Evolutionary conservation across 306 rosid genomes (phyloP).

Genomic region (Gynostemma pentaphyllum): DNA sequence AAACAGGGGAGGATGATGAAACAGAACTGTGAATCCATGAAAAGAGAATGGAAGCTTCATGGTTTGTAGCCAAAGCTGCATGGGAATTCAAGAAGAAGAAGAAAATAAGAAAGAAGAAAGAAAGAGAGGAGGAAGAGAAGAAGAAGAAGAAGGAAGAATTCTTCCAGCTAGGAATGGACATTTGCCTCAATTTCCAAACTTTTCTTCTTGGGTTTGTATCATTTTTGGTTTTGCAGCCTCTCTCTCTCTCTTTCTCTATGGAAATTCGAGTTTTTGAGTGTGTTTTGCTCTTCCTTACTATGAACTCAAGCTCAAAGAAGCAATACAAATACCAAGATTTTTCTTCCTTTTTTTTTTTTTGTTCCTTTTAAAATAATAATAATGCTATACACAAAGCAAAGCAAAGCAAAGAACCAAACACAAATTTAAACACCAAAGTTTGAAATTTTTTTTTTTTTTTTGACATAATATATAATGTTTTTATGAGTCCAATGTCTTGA

Average conservation of each 20-base stretch:
- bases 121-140: neutral
- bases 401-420: neutral
- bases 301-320: slow-evolving; percentile 29
- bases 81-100: slow-evolving; percentile 21
- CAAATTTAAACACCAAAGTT: neutral
- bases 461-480: neutral
- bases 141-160: slow-evolving; percentile 18
- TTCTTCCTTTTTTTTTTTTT: neutral
- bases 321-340: neutral
- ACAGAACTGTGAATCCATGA: slow-evolving; percentile 61
- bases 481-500: slow-evolving; percentile 23
- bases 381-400: neutral
- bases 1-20: slow-evolving; percentile 25
- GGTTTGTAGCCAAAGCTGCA: slow-evolving; percentile 35
- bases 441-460: neutral
- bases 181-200: slow-evolving; percentile 53
- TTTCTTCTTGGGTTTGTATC: slow-evolving; percentile 43
- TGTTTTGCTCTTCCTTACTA: slow-evolving; percentile 26
- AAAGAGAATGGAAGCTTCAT: slow-evolving; percentile 63
- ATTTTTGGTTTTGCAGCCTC: slow-evolving; percentile 24
- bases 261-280: neutral
- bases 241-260: slow-evolving; percentile 10
- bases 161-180: slow-evolving; percentile 42
- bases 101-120: slow-evolving; percentile 5
- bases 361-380: neutral